These are phyloP conservation scores for Tylopilus vinaceipallidus DNA, from an alignment of 768 basidiomycete genomes.

Conservation along the genomic window DNA sequence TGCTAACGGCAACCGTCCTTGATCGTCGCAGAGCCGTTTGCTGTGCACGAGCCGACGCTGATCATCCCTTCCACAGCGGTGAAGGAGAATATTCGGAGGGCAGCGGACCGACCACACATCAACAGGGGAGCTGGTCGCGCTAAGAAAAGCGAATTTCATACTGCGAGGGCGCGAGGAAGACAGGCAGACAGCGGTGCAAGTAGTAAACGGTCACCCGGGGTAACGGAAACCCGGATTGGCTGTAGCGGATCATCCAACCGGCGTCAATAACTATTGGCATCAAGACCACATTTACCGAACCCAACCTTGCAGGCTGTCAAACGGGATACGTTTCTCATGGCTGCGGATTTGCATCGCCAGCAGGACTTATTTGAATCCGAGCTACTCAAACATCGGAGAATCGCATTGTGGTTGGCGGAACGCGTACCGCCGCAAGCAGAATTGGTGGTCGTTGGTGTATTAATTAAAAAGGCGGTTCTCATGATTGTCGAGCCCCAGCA, in stretches of 20 bases:
- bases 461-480: conserved; percentile 29
- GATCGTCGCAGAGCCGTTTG: conserved; percentile 32
- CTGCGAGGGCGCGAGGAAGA: conserved; percentile 13
- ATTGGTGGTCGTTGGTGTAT: conserved; percentile 23
- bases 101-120: conserved; percentile 8
- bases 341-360: conserved; percentile 19
- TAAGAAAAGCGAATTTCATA: conserved; percentile 22
- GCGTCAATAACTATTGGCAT: conserved; percentile 10
- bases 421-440: conserved; percentile 17
- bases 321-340: conserved; percentile 12
- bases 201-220: conserved; percentile 7
- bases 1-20: conserved; percentile 28
- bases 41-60: conserved; percentile 34
- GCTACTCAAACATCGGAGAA: conserved; percentile 14
- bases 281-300: conserved; percentile 6
- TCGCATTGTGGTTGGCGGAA: conserved; percentile 16
- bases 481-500: conserved; percentile 29
- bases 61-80: conserved; percentile 19
- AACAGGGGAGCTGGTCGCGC: conserved; percentile 12
- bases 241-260: conserved; percentile 32
- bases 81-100: conserved; percentile 14
- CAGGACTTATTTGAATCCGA: conserved; percentile 4
- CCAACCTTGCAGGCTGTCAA: conserved; percentile 3
- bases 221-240: conserved; percentile 19
- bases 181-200: conserved; percentile 12